These are phyloP conservation scores for Globisporangium mamillatum DNA, from an alignment of 352 stramenopile species.

Conservation along the genomic window DNA sequence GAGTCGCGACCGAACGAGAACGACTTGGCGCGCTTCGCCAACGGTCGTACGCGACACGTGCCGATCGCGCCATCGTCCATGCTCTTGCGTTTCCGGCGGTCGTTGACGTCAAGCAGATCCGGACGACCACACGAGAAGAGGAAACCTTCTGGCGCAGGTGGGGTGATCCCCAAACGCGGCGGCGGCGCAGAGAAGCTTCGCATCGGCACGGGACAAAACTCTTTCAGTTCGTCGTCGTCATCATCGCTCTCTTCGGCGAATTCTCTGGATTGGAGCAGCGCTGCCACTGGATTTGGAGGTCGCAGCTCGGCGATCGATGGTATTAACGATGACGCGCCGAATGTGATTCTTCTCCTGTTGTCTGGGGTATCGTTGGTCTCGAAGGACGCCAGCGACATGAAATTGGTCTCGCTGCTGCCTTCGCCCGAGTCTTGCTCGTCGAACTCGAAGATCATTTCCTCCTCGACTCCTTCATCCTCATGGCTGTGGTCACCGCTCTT, in stretches of 20 bases:
- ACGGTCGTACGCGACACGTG: constrained; percentile 39
- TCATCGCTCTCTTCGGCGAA: constrained; percentile 5
- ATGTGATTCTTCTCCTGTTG: constrained; percentile 9
- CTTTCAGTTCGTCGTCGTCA: constrained; percentile 7
- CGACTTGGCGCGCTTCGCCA: constrained; percentile 56
- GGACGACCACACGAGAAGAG: constrained; percentile 13
- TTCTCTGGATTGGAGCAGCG: constrained; percentile 16
- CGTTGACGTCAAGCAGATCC: constrained; percentile 30
- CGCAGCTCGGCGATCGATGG: background rate
- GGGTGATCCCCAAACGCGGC: background rate
- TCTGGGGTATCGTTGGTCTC: constrained; percentile 2
- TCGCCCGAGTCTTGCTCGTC: constrained; percentile 40
- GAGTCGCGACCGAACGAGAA: constrained; percentile 35
- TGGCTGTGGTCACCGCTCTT: constrained; percentile 19
- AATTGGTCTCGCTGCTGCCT: background rate
- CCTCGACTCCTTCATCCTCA: constrained; percentile 38
- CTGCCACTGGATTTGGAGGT: constrained; percentile 18
- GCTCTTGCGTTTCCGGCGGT: constrained; percentile 56
- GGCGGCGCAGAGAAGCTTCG: constrained; percentile 13
- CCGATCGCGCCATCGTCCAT: constrained; percentile 29
- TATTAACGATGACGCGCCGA: background rate
- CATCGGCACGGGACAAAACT: constrained; percentile 6
- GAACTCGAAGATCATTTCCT: constrained; percentile 77
- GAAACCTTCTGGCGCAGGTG: constrained; percentile 2
- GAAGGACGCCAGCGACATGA: constrained; percentile 17